phyloP scores from a whole-genome alignment of 1,139 yeast species.

The Torulaspora globosa region DNA sequence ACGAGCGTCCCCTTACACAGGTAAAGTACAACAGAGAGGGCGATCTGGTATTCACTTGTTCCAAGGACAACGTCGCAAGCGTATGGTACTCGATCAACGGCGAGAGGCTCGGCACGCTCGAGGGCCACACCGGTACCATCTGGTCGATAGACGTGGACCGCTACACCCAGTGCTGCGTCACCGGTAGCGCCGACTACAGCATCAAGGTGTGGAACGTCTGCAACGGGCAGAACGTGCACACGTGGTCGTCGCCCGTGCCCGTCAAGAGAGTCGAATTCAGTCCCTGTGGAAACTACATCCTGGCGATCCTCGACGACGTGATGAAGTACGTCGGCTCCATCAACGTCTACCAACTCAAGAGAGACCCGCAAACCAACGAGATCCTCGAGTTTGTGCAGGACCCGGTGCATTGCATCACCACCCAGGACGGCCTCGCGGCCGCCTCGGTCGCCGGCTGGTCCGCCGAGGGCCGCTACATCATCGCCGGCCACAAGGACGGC shows the following conservation, averaged over 20 bases:
- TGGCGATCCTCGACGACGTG: conserved; percentile 85
- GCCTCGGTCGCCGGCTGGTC: conserved; percentile 90
- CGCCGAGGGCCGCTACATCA: conserved; percentile 63
- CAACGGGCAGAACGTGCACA: conserved; percentile 71
- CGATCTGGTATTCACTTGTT: conserved; percentile 85
- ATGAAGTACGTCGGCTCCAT: conserved; percentile 88
- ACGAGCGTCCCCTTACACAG: conserved; percentile 85
- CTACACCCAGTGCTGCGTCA: conserved; percentile 62
- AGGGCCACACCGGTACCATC: conserved; percentile 88
- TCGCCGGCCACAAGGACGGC: conserved; percentile 90
- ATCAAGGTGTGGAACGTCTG: conserved; percentile 80
- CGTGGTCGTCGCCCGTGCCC: conserved; percentile 78
- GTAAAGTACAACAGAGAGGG: conserved; percentile 94
- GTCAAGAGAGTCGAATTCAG: conserved; percentile 87
- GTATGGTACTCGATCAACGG: conserved; percentile 96
- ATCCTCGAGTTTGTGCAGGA: conserved; percentile 38
- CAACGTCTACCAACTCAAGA: conserved; percentile 58
- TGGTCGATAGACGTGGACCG: conserved; percentile 90
- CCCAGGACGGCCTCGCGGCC: conserved; percentile 52
- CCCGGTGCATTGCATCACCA: conserved; percentile 63
- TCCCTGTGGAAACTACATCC: conserved; percentile 62
- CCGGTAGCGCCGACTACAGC: conserved; percentile 90
- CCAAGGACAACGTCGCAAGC: conserved; percentile 85
- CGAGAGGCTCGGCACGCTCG: conserved; percentile 91
- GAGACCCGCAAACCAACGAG: conserved; percentile 41